These are phyloP conservation scores for Melampsora americana DNA, from an alignment of 1,284 basidiomycete species.

Conservation along the genomic window DNA sequence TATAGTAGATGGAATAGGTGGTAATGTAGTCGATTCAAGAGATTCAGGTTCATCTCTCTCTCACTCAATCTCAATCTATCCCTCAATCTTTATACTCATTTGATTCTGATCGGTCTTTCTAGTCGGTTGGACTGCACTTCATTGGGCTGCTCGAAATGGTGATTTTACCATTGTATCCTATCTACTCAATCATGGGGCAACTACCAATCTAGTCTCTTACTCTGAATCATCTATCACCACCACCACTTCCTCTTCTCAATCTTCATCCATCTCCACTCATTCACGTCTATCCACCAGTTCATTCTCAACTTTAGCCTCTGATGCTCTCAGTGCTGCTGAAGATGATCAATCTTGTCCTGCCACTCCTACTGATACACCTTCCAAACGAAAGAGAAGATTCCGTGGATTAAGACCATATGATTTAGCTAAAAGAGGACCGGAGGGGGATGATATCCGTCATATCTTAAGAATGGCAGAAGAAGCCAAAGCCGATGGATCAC, in stretches of 20 bases:
- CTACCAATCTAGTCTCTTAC: conserved; percentile 69
- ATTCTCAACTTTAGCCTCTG: conserved; percentile 3
- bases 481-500: neutral
- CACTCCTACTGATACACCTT: neutral
- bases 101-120: conserved; percentile 20
- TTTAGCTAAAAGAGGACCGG: conserved; percentile 29
- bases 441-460: conserved; percentile 38
- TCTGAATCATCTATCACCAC: conserved; percentile 61
- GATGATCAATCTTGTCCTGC: neutral
- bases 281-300: neutral
- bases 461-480: conserved; percentile 37
- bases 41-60: conserved; percentile 19
- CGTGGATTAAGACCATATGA: conserved; percentile 38
- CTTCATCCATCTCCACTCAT: conserved; percentile 1
- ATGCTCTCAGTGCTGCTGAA: neutral
- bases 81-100: neutral
- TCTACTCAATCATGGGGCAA: conserved; percentile 85
- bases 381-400: neutral
- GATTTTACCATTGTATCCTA: conserved; percentile 87
- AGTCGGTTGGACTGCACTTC: conserved; percentile 94
- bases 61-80: neutral
- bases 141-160: conserved; percentile 81
- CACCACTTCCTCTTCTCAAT: conserved; percentile 60
- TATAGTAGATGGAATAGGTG: conserved; percentile 37
- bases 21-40: conserved; percentile 33